Base-by-base conservation (phyloP, 2,329 filamentous ascomycete species). In the Colletotrichum siamense region DNA sequence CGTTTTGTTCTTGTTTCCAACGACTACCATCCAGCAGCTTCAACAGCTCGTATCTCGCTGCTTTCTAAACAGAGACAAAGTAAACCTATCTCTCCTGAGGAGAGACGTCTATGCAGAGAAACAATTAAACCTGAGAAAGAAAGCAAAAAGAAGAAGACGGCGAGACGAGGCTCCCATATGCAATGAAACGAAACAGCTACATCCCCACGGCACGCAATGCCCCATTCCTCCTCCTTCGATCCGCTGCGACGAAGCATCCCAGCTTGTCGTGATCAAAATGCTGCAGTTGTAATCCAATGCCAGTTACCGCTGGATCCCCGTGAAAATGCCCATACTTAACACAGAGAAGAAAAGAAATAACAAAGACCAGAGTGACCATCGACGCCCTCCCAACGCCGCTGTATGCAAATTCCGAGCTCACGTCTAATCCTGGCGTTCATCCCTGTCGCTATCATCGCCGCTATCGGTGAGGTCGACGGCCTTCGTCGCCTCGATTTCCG, bases 401-500 rank as follows among this genome's bases (percentile, higher is more conserved):
- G 57, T 39, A 74, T 76, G 71, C 70, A 74, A 74, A 64, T 34
- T 4, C 57, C 26, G 9, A 26, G 57, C 59, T 34, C 68, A 57
- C 32, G 34, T 59, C 49, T 72, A 78, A 49, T 83, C 82, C 66
- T 83, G 82, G 55, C 83, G 83, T 55, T 83, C 80, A 63, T 88
- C 86, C 24, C 83, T 85, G 68, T 89, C 88, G 55, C 80, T 83
- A 69, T 89, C 87, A 52, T 89, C 87, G 61, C 87, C 88, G 18
- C 76, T 78, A 64, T 88, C 87, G 16, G 86, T 85, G 73, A 88
- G 81, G 70, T 89, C 88, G 4, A 88, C 84, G 8, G 82, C 84
- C 80, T 89, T 92, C 81, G 92, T 93, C 78, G 89, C 89, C 80
- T 93, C 91, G 79, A 98, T 95, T 84, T 98, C 95, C 62, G 93